Base-by-base conservation (phyloP, 2,329 filamentous ascomycete genomes). In the Aureobasidium sp. region DNA sequence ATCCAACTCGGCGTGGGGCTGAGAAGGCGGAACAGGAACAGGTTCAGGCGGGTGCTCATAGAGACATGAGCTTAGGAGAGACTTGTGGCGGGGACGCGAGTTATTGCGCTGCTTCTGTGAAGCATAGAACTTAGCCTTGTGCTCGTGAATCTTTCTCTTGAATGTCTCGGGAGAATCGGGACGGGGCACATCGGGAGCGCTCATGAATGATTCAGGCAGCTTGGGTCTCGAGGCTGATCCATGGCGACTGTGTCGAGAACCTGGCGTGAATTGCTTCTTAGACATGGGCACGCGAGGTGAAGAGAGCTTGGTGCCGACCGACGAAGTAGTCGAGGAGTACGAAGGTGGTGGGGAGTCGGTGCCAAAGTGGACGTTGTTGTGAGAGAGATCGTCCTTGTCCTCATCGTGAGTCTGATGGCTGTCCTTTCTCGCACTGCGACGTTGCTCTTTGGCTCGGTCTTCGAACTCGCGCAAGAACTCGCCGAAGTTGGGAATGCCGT, bases 361-460 rank as follows among this genome's bases (percentile, higher is more conserved):
- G 24, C 57, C 46, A 29, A 60, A 60, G 26, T 60, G 44, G 1
- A 60, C n/a, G 27, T 41, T 46, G 46, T 60, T 34, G 57, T 59
- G 55, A 2, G 41, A 47, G 34, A 59, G 34, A 10, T 59, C 43
- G n/a, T 59, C 55, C 29, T 39, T 47, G 43, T 59, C 55, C 10
- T 59, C 29, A n/a, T 47, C 2, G 6, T 46, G 7, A 32, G 32
- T 20, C 13, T 37, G 34, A 34, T 39, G 43, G 20, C 55, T 59
- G 37, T 59, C 55, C 41, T 48, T 47, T 59, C 55, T 59, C 7
- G 36, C 7, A 24, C 44, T 17, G 12, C 26, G 34, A 29, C 36
- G 46, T n/a, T 51, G 44, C 20, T 60, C 57, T 6, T 20, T 47
- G 46, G 57, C 46, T 32, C 57, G 34, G 12, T 51, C 44, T 26